These are phyloP conservation scores for Phanerochaete carnosa DNA, from an alignment of 768 basidiomycete species.

Conservation along the genomic window DNA sequence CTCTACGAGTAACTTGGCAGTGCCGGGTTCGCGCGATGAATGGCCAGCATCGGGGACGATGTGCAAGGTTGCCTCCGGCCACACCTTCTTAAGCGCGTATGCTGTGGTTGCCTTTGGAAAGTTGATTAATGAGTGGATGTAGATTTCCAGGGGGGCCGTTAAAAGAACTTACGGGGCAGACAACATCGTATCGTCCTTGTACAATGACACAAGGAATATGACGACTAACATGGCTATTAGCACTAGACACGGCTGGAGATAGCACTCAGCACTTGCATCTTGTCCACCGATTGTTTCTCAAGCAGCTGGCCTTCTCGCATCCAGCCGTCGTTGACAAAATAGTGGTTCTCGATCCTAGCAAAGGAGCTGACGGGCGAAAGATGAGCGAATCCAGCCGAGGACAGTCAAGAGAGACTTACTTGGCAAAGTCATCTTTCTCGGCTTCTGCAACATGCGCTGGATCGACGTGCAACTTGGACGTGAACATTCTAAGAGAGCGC, in stretches of 20 bases:
- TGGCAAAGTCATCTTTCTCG: conserved; percentile 71
- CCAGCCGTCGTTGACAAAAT: conserved; percentile 83
- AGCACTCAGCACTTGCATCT: conserved; percentile 58
- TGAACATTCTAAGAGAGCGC: conserved; percentile 66
- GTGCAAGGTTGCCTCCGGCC: conserved; percentile 74
- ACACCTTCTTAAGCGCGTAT: conserved; percentile 75
- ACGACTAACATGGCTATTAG: conserved; percentile 47
- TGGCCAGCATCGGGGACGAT: conserved; percentile 88
- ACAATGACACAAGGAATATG: conserved; percentile 82
- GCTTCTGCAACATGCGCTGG: conserved; percentile 65
- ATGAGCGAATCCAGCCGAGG: neutral
- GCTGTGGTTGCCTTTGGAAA: conserved; percentile 67
- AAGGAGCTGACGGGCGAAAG: conserved; percentile 60
- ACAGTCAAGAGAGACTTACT: conserved; percentile 41
- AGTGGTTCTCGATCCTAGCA: conserved; percentile 88
- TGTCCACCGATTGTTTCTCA: conserved; percentile 79
- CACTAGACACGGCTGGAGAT: neutral
- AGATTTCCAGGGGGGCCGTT: neutral
- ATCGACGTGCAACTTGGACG: conserved; percentile 71
- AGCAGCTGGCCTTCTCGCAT: conserved; percentile 87
- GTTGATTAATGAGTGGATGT: neutral
- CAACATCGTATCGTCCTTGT: conserved; percentile 86
- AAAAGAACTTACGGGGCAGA: conserved; percentile 65
- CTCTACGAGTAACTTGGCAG: conserved; percentile 65
- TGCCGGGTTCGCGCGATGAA: conserved; percentile 74